Evolutionary conservation across 2,329 filamentous ascomycete species (phyloP), one percentile per base, ranked within the genome.

Genomic region (Pestalotiopsis sp.): DNA sequence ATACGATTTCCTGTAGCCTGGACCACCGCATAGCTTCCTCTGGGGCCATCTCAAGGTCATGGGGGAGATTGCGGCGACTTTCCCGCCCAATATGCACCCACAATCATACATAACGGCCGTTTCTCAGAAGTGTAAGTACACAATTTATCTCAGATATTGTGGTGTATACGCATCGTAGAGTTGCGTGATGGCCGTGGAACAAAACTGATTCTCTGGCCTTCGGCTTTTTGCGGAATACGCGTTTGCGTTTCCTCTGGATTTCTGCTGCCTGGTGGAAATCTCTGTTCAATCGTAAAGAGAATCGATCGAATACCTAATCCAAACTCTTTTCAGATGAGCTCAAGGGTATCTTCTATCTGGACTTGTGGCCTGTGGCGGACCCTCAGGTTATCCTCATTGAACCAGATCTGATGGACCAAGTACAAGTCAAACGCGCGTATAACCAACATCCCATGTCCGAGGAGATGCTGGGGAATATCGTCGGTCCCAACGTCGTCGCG

Each of bases 281-380:
- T 35, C 7, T 9, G 30, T 35, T 9, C 30, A 35, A 35, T 9
- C 6, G 30, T 17, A 4, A 48, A 48, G 11, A 17, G 7, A 48
- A 48, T 17, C 5, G 14, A 13, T 6, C n/a, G 13, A 17, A 52
- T 22, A 52, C n/a, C 44, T 52, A n/a, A 52, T 9, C 6, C n/a
- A 52, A 3, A 17, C 10, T 17, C 17, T 7, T 1, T 5, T 9
- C 44, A 52, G 44, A 71, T 35, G 66, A 73, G 22, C 69, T 79
- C 7, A 72, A 74, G 0, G 76, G 75, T 24, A 73, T 79, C 17
- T 75, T 77, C 57, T 79, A 78, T 59, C 68, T 79, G 58, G 77
- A 79, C 62, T 35, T 76, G 6, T 76, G 73, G 48, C 75, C 76
- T n/a, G 71, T 78, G 24, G 70, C 69, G 52, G 70, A 72, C n/a